Base-by-base conservation (phyloP, 768 basidiomycete species). In the Phallus indusiatus region DNA sequence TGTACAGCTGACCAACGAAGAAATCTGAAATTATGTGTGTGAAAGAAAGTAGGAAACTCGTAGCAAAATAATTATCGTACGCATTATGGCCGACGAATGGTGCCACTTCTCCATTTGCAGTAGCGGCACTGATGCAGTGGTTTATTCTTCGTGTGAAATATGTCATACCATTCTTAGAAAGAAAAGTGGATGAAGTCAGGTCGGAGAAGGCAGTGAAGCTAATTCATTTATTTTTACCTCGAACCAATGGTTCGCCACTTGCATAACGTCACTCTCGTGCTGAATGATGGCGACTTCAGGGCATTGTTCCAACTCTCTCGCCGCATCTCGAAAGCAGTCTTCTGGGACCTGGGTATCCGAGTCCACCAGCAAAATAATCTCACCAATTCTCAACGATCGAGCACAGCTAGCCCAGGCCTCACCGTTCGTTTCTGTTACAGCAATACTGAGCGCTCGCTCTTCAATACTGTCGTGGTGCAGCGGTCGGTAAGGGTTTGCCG, bases 241-340 rank as follows among this genome's bases (percentile, higher is more conserved):
- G 63, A 74, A 73, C 62, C 67, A 73, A 59, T 68, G 67, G 53
- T 62, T 54, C 16, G 64, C 69, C 47, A 72, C 70, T 57, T 70
- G 67, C 69, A 70, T 69, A 60, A 67, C 69, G 46, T 62, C 78
- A 7, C 75, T 77, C 61, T 74, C 75, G 61, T 81, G 79, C 69
- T 80, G 79, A 61, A 81, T 76, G 64, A 80, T 76, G 5, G 74
- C 77, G 36, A 79, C 74, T 20, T 76, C 73, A 5, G 79, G 78
- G 56, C 75, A 77, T 63, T 72, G 72, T 51, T 71, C 70, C 70
- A 81, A 72, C 70, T 81, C 79, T 53, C 74, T 70, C 14, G 76
- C 78, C 7, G 80, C 80, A 64, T 80, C 79, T 55, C 76, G 66
- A 65, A 81, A 73, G 62, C 79, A 81, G 64, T 81, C 79, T 61